Evolutionary conservation across 257 asterid genomes (phyloP).

Genomic region (Nicotiana paniculata): DNA sequence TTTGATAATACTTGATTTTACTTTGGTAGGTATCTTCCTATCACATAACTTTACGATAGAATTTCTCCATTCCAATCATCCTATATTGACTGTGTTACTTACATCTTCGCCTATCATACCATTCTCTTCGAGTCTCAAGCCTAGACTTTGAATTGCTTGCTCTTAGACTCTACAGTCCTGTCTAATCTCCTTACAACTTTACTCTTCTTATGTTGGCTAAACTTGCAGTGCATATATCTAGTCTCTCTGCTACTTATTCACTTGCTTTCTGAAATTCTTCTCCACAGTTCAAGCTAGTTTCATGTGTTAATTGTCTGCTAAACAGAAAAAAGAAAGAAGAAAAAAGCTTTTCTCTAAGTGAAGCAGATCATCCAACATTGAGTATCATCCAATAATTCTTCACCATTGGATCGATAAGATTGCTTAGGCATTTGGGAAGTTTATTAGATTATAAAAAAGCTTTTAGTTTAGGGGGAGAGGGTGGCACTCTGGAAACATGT

Average conservation of each 20-base stretch:
- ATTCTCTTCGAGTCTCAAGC: neutral
- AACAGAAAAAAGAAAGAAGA: neutral
- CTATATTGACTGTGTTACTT: neutral
- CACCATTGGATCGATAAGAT: neutral
- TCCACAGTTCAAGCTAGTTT: neutral
- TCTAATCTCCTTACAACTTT: neutral
- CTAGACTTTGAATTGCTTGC: neutral
- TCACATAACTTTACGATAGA: neutral
- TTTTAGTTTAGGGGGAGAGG: neutral
- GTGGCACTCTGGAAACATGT: neutral
- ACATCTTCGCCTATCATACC: neutral
- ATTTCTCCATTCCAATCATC: neutral
- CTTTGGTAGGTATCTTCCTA: neutral
- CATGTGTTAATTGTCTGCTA: neutral
- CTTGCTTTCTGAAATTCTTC: neutral
- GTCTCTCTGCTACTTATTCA: no score
- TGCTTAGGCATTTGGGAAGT: neutral
- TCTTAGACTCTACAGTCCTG: neutral
- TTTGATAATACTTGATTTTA: neutral
- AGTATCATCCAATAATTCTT: neutral
- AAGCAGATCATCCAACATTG: neutral
- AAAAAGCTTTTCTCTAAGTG: neutral
- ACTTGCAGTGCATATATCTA: neutral
- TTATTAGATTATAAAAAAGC: neutral
- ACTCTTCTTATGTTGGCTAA: neutral